phyloP scores from a whole-genome alignment of 805 yeast species.

The Sungouiella thailandica region DNA sequence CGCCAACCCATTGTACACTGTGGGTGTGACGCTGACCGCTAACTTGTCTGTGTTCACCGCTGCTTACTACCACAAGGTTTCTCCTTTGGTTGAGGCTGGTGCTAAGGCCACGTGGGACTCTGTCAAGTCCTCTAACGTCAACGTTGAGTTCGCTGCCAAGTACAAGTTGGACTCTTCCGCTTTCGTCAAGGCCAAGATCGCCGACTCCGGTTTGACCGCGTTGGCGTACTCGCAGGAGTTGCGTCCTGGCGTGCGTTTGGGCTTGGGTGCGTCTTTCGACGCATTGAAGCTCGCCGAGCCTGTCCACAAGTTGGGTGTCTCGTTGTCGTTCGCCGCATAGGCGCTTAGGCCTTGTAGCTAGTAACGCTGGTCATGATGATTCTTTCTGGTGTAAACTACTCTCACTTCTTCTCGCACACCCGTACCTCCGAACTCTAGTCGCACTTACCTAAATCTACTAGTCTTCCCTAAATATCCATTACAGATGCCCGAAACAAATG shows the following conservation, averaged over 20 bases:
- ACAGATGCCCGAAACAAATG: no score
- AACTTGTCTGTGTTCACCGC: constrained; percentile 88
- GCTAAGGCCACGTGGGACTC: constrained; percentile 97
- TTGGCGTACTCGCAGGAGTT: constrained; percentile 90
- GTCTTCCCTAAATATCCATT: no score
- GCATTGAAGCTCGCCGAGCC: constrained; percentile 93
- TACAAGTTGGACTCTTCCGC: constrained; percentile 83
- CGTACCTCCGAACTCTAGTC: constrained; percentile 7
- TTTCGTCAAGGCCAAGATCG: constrained; percentile 93
- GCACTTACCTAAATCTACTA: no score
- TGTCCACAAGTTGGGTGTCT: constrained; percentile 96
- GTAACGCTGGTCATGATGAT: no score
- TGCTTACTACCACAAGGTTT: constrained; percentile 94
- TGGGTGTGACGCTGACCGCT: constrained; percentile 78
- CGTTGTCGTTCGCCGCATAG: constrained; percentile 89
- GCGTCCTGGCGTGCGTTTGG: constrained; percentile 94
- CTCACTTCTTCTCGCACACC: constrained; percentile 4
- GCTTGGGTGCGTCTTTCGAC: constrained; percentile 95
- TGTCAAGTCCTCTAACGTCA: constrained; percentile 73
- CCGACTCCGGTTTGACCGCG: constrained; percentile 93
- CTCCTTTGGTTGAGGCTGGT: constrained; percentile 91
- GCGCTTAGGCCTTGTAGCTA: no score
- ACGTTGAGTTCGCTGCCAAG: constrained; percentile 94
- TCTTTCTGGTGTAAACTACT: no score
- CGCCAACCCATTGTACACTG: constrained; percentile 81